Base-by-base conservation (phyloP, 1,284 basidiomycete genomes). In the Tranzscheliella williamsii region DNA sequence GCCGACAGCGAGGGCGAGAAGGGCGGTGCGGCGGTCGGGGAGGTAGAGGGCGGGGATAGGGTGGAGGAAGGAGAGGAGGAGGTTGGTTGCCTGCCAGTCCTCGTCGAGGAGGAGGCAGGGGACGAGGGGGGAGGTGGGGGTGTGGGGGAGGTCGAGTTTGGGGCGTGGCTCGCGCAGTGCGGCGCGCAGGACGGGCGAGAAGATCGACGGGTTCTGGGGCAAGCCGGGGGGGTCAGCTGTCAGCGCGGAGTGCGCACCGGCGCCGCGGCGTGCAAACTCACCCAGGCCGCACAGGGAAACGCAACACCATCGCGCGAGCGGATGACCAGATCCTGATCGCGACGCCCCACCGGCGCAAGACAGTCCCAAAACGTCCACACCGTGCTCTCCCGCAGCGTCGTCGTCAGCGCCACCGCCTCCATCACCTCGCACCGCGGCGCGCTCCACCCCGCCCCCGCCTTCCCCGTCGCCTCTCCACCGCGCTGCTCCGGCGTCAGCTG, bases 351-450 rank as follows among this genome's bases (percentile, higher is more conserved):
- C 3, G 61, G 61, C 13, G 57, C 37, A n/a, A 47, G 51, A 39
- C 55, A 64, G 47, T 64, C 61, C 61, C 61, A 64, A 18, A 64
- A 64, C 5, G 54, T 58, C 61, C 61, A 64, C 9, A 58, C 55
- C 6, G 61, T 64, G 6, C 30, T 30, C 26, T 58, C 41, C 1
- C 55, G 49, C 34, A 52, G 31, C 21, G 42, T 34, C 0, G 48
- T 50, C 45, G 50, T 38, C 22, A 64, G 42, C 17, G 23, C 1
- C 4, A 39, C 49, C 9, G 61, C 55, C 30, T 64, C 47, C 7
- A 64, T 46, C 4, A 64, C 21, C 20, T 64, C 54, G 20, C 54
- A 51, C 9, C 31, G 15, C 0, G 61, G 61, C 16, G 20, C 18
- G 3, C 32, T 26, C 61, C 61, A 64, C 6, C 51, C 51, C 21